These are phyloP conservation scores for Lachnum nothofagi DNA, from an alignment of 2,329 filamentous ascomycete species.

Conservation along the genomic window DNA sequence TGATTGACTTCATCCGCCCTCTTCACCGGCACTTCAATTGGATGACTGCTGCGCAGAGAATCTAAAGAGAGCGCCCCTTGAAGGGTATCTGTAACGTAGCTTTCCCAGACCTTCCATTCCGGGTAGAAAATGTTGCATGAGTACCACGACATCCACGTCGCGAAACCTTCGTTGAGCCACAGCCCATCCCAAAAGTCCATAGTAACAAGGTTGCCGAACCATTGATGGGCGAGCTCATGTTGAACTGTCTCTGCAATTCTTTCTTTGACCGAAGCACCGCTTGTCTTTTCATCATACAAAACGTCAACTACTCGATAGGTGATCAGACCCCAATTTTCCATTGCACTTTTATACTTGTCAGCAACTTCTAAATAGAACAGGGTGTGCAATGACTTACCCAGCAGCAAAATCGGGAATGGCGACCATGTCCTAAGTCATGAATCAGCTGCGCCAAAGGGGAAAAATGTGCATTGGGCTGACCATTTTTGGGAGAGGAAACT, in stretches of 20 bases:
- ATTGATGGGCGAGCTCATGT: conserved; percentile 94
- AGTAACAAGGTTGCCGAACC: conserved; percentile 95
- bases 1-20: conserved; percentile 94
- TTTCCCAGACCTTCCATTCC: conserved; percentile 97
- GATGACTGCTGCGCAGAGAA: conserved; percentile 88
- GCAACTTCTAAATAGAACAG: neutral
- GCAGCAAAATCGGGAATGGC: conserved; percentile 94
- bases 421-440: conserved; percentile 63
- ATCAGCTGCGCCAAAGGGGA: neutral
- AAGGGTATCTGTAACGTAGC: conserved; percentile 87
- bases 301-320: conserved; percentile 92
- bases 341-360: conserved; percentile 47
- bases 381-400: conserved; percentile 43
- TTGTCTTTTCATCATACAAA: conserved; percentile 85
- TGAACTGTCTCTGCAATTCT: conserved; percentile 92
- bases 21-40: conserved; percentile 94
- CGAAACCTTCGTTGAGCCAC: conserved; percentile 93
- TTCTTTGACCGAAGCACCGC: conserved; percentile 83
- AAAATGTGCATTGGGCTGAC: conserved; percentile 5
- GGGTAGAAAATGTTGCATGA: conserved; percentile 93
- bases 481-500: conserved; percentile 89
- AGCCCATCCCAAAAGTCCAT: conserved; percentile 99
- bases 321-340: conserved; percentile 98
- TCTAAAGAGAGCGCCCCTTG: conserved; percentile 84
- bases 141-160: conserved; percentile 91